Evolutionary conservation across 2,329 filamentous ascomycete genomes (phyloP).

Genomic region (Nemania sp.): DNA sequence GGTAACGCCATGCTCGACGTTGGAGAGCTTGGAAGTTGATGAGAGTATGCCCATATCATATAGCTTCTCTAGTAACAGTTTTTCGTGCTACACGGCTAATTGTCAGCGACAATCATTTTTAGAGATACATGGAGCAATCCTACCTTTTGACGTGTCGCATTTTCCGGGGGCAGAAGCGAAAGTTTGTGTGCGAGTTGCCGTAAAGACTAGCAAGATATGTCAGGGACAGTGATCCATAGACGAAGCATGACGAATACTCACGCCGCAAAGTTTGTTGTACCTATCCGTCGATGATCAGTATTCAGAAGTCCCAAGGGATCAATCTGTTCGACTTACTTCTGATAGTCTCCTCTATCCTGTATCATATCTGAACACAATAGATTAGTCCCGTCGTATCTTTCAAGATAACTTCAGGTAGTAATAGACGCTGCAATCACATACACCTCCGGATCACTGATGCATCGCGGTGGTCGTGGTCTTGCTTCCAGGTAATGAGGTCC

Average conservation of each 20-base stretch:
- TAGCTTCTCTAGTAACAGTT: conserved; percentile 85
- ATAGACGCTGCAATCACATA: conserved; percentile 1
- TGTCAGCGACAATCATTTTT: not conserved
- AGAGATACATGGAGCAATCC: not conserved
- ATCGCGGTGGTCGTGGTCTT: conserved; percentile 84
- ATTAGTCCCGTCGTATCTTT: too few species aligned
- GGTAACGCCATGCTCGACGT: conserved; percentile 80
- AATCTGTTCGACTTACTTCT: conserved; percentile 32
- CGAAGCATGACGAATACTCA: conserved; percentile 43
- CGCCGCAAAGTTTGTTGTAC: conserved; percentile 70
- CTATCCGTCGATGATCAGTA: conserved; percentile 17
- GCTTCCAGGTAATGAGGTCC: conserved; percentile 93
- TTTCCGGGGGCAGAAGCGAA: conserved; percentile 78
- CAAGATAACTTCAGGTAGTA: not conserved
- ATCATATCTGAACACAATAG: conserved; percentile 81
- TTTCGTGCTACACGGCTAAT: conserved; percentile 61
- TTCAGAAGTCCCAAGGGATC: not conserved
- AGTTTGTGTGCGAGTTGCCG: conserved; percentile 89
- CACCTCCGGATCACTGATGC: conserved; percentile 69
- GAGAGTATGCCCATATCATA: conserved; percentile 88
- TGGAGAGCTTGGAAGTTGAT: conserved; percentile 74
- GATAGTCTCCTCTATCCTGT: conserved; percentile 86
- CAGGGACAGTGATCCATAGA: not conserved
- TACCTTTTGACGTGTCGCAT: conserved; percentile 70
- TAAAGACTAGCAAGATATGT: conserved; percentile 60